Evolutionary conservation across 139 green algal species (phyloP).

Genomic region (Monoraphidium neglectum): DNA sequence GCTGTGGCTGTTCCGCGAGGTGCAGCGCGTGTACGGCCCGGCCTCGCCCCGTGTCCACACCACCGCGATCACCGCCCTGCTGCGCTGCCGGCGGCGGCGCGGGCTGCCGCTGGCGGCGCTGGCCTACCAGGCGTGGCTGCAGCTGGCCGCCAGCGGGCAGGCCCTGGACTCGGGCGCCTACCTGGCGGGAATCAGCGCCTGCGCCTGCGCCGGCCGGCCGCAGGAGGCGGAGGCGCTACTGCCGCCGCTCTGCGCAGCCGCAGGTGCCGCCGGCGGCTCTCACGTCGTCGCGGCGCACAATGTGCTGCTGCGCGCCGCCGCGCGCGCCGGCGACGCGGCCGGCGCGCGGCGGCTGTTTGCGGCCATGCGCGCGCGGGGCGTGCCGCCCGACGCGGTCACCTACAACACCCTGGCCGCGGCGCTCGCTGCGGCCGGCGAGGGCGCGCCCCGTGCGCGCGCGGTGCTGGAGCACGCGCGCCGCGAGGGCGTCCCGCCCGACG

Average conservation of each 20-base stretch:
- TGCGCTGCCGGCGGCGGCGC: neutral
- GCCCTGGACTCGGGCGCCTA: constrained; percentile 51
- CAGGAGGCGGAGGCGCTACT: constrained; percentile 58
- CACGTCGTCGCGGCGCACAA: constrained; percentile 61
- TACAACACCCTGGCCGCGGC: constrained; percentile 71
- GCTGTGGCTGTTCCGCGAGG: neutral
- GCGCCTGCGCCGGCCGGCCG: constrained; percentile 41
- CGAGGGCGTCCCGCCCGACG: constrained; percentile 54
- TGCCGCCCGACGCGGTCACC: constrained; percentile 48
- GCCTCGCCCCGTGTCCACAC: neutral
- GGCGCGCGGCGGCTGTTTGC: constrained; percentile 41
- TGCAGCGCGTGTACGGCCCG: neutral
- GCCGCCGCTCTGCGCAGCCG: constrained; percentile 27
- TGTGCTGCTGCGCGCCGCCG: constrained; percentile 61
- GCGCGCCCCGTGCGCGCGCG: constrained; percentile 24
- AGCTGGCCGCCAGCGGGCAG: constrained; percentile 38
- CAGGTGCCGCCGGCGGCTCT: constrained; percentile 1
- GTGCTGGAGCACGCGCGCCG: constrained; percentile 42
- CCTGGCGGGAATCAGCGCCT: constrained; percentile 64
- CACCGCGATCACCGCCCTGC: neutral
- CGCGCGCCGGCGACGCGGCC: constrained; percentile 23
- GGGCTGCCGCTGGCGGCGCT: constrained; percentile 36
- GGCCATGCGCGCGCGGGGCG: constrained; percentile 33
- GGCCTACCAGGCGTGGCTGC: constrained; percentile 58
- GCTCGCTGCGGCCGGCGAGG: constrained; percentile 46